phyloP scores from a whole-genome alignment of 2,329 filamentous ascomycete species.

The Trichoderma atrobrunneum region DNA sequence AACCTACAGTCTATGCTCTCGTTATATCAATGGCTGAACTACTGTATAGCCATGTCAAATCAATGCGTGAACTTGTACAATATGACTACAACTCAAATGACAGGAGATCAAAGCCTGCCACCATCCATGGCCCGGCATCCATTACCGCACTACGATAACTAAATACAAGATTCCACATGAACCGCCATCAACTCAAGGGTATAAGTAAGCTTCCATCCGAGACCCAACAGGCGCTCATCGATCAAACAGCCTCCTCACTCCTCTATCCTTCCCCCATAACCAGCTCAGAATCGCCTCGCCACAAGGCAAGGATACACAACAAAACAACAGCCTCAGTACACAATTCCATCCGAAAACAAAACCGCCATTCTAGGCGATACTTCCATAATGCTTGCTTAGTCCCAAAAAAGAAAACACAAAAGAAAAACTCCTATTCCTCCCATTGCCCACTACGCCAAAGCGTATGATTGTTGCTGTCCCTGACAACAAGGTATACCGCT shows the following conservation, averaged over 20 bases:
- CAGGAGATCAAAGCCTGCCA: not conserved
- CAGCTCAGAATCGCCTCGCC: not conserved
- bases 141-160: not conserved
- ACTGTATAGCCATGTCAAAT: not conserved
- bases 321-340: not conserved
- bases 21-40: not conserved
- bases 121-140: not conserved
- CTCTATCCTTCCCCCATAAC: not conserved
- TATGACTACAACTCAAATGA: not conserved
- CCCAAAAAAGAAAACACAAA: not conserved
- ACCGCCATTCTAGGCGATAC: not conserved
- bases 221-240: not conserved
- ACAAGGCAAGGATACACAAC: not conserved
- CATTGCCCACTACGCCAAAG: not conserved
- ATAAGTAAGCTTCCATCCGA: slow-evolving; percentile 3
- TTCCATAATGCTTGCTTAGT: slow-evolving; percentile 5
- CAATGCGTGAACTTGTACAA: not conserved
- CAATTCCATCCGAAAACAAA: not conserved
- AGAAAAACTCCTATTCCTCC: not conserved
- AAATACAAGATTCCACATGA: slow-evolving; percentile 5
- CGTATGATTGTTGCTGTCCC: not conserved
- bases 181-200: slow-evolving; percentile 9
- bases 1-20: not conserved
- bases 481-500: not conserved
- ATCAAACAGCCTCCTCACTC: not conserved